Evolutionary conservation across 1,284 basidiomycete species (phyloP).

Genomic region (Chondrostereum purpureum): DNA sequence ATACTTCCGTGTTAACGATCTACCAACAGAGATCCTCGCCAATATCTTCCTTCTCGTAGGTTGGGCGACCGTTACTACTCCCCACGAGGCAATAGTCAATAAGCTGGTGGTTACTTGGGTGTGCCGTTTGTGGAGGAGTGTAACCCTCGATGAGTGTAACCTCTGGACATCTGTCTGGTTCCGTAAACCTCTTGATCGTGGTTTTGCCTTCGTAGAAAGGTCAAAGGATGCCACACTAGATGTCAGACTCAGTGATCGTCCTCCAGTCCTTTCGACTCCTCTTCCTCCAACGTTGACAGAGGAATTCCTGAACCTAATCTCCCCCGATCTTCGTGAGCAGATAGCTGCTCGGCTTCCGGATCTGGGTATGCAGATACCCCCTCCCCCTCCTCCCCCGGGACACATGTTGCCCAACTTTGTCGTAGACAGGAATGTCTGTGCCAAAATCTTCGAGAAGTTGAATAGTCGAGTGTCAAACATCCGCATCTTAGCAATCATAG

Average conservation of each 20-base stretch:
- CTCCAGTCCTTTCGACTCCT: neutral
- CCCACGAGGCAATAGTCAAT: constrained; percentile 26
- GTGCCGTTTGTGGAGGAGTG: constrained; percentile 47
- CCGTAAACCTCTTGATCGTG: constrained; percentile 40
- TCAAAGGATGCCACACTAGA: constrained; percentile 47
- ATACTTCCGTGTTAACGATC: constrained; percentile 44
- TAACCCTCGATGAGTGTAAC: constrained; percentile 40
- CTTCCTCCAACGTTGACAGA: neutral
- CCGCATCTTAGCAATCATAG: constrained; percentile 47
- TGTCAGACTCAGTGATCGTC: constrained; percentile 43
- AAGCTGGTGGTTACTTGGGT: constrained; percentile 50
- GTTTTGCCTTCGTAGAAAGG: constrained; percentile 47
- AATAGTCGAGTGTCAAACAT: constrained; percentile 39
- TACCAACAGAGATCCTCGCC: constrained; percentile 57
- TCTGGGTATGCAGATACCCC: neutral
- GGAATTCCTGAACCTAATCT: neutral
- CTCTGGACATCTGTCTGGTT: constrained; percentile 61
- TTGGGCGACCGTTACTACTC: constrained; percentile 33
- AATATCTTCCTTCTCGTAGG: constrained; percentile 53
- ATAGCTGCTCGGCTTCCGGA: neutral
- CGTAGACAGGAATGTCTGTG: constrained; percentile 27
- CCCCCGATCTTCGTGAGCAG: neutral
- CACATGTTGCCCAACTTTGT: neutral
- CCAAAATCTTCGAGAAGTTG: constrained; percentile 32
- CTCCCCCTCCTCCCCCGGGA: neutral